Base-by-base conservation (phyloP, 495 filamentous ascomycete genomes). In the Polyplosphaeria fusca region DNA sequence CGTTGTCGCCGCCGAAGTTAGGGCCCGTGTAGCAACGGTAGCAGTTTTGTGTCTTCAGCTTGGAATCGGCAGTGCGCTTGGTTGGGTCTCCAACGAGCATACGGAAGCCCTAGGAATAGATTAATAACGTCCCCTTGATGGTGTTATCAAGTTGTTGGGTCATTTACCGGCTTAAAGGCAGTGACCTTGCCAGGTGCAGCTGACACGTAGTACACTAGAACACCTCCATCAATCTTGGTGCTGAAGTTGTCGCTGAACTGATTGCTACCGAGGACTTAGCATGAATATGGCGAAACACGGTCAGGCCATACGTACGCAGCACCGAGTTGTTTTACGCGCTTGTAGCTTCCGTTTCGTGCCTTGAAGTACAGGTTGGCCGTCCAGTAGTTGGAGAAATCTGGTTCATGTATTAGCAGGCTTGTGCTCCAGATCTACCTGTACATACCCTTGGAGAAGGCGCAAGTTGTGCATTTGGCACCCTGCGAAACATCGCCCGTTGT, bases 201-300 rank as follows among this genome's bases (percentile, higher is more conserved):
- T 18, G 51, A 60, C 25, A 60, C 51, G 38, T 60, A 60, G 57
- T 60, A 60, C 1, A 60, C 51, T 16, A 55, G 42, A 4, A 60
- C 26, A 55, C 57, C 57, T 20, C 50, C 57, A 18, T 43, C 55
- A 5, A 67, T 78, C 30, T 61, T 60, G 26, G 72, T 78, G 60
- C 68, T 73, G 65, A 76, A 74, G 16, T 66, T 70, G 27, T 78
- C 71, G 60, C 62, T 70, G 67, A 78, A 77, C 63, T 76, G 73
- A n/a, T 39, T 35, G 39, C 35, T 40, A 22, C 14, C 19, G 27
- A 25, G n/a, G 19, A 18, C 16, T 46, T 47, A 48, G 27, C 2
- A 40, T n/a, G 5, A 20, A 24, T 22, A 24, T 11, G 23, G 2
- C 12, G n/a, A n/a, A n/a, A 22, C 7, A 39, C 1, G 22, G 11